Conservation (phyloP, 768 basidiomycete genomes). For the Podaxis carcinomalis region DNA sequence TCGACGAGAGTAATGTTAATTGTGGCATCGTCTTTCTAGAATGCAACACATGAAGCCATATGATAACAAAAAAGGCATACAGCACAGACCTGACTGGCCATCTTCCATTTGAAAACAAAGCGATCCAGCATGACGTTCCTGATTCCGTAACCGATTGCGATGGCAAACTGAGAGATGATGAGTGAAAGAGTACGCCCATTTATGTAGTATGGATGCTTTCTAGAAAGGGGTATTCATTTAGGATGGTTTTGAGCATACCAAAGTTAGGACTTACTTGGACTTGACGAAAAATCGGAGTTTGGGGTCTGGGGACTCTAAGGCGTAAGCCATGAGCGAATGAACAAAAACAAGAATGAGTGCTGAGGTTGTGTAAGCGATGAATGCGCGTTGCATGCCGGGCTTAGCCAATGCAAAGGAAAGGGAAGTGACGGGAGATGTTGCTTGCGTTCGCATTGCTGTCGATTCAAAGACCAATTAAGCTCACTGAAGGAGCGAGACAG, state of each 20-base stretch:
- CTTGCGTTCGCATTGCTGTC: constrained; percentile 41
- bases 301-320: constrained; percentile 34
- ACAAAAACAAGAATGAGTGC: constrained; percentile 38
- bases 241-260: neutral
- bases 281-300: constrained; percentile 57
- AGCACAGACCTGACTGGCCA: constrained; percentile 15
- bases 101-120: constrained; percentile 43
- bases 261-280: constrained; percentile 45
- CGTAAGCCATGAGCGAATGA: constrained; percentile 35
- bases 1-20: constrained; percentile 13
- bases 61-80: neutral
- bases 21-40: constrained; percentile 10
- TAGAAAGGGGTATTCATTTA: constrained; percentile 20
- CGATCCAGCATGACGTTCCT: constrained; percentile 64
- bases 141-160: constrained; percentile 44
- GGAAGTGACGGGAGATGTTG: constrained; percentile 49
- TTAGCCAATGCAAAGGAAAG: constrained; percentile 44
- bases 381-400: constrained; percentile 39
- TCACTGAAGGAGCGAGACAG: neutral
- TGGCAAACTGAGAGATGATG: constrained; percentile 44
- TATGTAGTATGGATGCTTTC: constrained; percentile 72
- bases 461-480: neutral
- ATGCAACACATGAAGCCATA: neutral
- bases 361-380: constrained; percentile 43
- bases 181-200: constrained; percentile 67